Evolutionary conservation across 306 rosid species (phyloP).

Genomic region (Dryas alaskensis): DNA sequence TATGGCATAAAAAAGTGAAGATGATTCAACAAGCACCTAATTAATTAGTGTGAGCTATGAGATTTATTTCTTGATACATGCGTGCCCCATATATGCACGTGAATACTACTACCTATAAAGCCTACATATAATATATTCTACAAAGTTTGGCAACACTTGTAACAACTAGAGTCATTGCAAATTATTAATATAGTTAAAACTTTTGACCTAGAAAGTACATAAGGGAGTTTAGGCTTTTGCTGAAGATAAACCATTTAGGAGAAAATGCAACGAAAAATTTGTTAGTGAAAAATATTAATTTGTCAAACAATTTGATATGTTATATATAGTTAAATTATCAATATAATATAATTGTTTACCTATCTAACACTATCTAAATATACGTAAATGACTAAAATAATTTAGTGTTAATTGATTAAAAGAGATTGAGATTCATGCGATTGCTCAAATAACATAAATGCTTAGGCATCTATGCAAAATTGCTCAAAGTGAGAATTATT

Average conservation of each 20-base stretch:
- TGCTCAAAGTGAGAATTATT: no score
- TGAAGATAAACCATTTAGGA: background rate
- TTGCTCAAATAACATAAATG: no score
- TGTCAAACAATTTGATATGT: no score
- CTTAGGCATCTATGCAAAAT: no score
- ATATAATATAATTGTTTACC: no score
- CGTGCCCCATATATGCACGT: conserved; percentile 2
- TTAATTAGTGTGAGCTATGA: background rate
- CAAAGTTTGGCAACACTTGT: background rate
- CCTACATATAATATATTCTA: background rate
- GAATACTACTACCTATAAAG: background rate
- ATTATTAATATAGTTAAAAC: background rate
- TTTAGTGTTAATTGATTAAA: no score
- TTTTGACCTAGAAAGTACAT: background rate
- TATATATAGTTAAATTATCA: no score
- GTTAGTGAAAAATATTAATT: background rate
- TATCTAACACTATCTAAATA: no score
- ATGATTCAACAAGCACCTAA: background rate
- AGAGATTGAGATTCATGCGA: no score
- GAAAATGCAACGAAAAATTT: background rate
- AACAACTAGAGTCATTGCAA: background rate
- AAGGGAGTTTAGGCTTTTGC: background rate
- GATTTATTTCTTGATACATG: background rate
- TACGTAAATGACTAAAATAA: no score
- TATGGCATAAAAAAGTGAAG: background rate